These are phyloP conservation scores for Boletus vinaceobasis DNA, from an alignment of 768 basidiomycete genomes.

Conservation along the genomic window DNA sequence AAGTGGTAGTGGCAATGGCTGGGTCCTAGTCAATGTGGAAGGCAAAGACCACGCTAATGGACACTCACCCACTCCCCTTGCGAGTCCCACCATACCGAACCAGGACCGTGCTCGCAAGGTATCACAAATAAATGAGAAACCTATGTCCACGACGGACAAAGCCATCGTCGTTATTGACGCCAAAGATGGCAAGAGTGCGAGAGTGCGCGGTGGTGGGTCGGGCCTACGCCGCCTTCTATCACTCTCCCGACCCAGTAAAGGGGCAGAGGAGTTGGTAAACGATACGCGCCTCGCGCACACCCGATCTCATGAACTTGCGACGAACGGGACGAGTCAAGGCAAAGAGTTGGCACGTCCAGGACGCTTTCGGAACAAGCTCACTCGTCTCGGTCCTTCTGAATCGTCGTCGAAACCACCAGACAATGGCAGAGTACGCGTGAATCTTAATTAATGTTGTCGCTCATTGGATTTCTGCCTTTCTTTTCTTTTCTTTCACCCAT, in stretches of 20 bases:
- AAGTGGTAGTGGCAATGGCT: conserved; percentile 49
- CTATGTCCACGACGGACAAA: conserved; percentile 52
- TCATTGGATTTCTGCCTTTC: conserved; percentile 16
- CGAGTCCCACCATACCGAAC: conserved; percentile 27
- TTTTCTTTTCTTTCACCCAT: background rate
- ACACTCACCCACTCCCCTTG: conserved; percentile 21
- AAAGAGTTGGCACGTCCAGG: conserved; percentile 22
- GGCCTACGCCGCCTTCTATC: conserved; percentile 33
- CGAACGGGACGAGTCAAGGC: conserved; percentile 18
- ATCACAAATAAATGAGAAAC: conserved; percentile 28
- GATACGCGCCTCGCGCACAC: conserved; percentile 23
- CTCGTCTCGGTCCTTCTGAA: conserved; percentile 28
- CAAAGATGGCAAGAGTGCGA: conserved; percentile 39
- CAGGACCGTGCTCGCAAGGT: conserved; percentile 29
- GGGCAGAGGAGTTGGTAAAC: conserved; percentile 26
- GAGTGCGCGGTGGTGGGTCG: conserved; percentile 27
- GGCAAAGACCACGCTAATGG: conserved; percentile 33
- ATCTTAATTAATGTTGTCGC: conserved; percentile 28
- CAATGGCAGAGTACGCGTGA: conserved; percentile 35
- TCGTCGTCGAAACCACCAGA: conserved; percentile 30
- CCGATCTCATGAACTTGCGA: conserved; percentile 27
- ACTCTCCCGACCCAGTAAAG: conserved; percentile 30
- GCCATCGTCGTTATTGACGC: conserved; percentile 61
- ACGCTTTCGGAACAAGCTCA: conserved; percentile 29
- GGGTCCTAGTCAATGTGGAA: conserved; percentile 66